A percentile compares a stretch with the other conserved stretches of the same genome.
phyloP scores from a whole-genome alignment of 306 rosid species.

The Medicago truncatula region DNA sequence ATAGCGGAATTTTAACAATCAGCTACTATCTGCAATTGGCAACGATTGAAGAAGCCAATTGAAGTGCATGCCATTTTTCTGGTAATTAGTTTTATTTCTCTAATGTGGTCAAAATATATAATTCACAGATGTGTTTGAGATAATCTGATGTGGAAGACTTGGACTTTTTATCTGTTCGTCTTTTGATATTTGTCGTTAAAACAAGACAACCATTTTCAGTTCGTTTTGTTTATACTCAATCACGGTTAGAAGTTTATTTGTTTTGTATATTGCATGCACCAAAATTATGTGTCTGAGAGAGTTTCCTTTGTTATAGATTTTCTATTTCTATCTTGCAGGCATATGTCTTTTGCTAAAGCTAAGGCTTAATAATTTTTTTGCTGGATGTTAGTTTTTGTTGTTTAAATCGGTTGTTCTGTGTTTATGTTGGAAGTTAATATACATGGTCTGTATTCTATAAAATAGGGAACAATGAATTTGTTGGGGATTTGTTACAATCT shows the following conservation, averaged over 20 bases:
- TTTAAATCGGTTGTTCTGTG: constrained; percentile 17
- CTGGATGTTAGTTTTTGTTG: neutral
- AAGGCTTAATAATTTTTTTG: neutral
- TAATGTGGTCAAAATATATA: neutral
- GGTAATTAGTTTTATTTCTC: neutral
- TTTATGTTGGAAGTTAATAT: constrained; percentile 23
- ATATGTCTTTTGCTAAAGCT: no score
- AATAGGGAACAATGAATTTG: constrained; percentile 22
- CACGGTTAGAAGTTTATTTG: constrained; percentile 14
- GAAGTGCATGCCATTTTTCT: neutral
- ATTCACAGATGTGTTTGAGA: constrained; percentile 1
- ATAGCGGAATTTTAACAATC: no score
- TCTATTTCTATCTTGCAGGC: no score
- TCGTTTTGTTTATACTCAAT: constrained; percentile 3
- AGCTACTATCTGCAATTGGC: neutral
- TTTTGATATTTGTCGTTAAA: neutral
- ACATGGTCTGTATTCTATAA: constrained; percentile 2
- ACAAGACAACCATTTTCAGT: constrained; percentile 19
- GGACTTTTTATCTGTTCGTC: constrained; percentile 1
- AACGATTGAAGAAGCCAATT: neutral
- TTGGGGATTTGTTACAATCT: constrained; percentile 9
- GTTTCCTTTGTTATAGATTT: neutral
- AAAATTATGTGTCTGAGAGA: neutral
- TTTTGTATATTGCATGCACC: neutral
- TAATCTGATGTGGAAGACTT: constrained; percentile 17